Evolutionary conservation across 2,329 filamentous ascomycete genomes (phyloP).

Genomic region (Sporothrix globosa): DNA sequence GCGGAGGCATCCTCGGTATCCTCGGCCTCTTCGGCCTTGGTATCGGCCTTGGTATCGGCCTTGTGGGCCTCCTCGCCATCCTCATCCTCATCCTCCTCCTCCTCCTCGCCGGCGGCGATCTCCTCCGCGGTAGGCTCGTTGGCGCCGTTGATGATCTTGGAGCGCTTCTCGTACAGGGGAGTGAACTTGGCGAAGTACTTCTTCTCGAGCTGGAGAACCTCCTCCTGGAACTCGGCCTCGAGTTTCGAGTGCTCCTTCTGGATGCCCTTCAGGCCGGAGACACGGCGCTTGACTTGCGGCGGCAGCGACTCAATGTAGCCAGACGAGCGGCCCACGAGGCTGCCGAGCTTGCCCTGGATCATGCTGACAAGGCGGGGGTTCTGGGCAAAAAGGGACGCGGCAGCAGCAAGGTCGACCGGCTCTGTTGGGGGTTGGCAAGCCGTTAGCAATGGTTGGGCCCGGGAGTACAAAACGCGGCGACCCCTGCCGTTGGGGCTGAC

Average conservation of each 20-base stretch:
- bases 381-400: constrained; percentile 90
- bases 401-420: constrained; percentile 83
- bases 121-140: constrained; percentile 85
- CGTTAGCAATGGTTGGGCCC: constrained; percentile 22
- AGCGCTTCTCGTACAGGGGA: constrained; percentile 92
- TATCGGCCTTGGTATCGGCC: constrained; percentile 54
- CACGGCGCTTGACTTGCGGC: constrained; percentile 83
- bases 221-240: constrained; percentile 97
- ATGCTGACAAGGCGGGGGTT: constrained; percentile 94
- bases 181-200: constrained; percentile 99
- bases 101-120: constrained; percentile 81
- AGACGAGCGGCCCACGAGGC: constrained; percentile 90
- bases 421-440: constrained; percentile 60
- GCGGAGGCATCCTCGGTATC: constrained; percentile 50
- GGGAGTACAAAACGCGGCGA: constrained; percentile 23
- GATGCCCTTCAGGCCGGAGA: constrained; percentile 93
- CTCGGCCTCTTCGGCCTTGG: constrained; percentile 59
- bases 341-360: constrained; percentile 95
- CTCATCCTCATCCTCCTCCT: constrained; percentile 67
- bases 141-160: constrained; percentile 86
- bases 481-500: not conserved
- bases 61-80: constrained; percentile 57
- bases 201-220: constrained; percentile 97
- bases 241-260: constrained; percentile 99
- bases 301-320: constrained; percentile 98